Evolutionary conservation across 2,329 filamentous ascomycete species (phyloP).

Genomic region (Apiospora sp.): DNA sequence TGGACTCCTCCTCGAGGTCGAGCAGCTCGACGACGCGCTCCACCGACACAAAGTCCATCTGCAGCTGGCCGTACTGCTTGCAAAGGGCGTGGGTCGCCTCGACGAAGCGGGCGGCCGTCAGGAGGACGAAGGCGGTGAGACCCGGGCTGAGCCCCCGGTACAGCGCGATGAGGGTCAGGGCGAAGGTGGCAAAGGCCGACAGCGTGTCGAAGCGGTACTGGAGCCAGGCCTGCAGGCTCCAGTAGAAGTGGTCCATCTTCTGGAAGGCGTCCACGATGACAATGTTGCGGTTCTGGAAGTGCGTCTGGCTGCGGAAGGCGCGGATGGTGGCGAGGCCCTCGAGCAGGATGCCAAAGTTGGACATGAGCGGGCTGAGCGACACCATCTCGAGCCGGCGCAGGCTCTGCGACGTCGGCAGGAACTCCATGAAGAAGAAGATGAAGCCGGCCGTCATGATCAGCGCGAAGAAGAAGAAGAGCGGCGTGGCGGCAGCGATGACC

Average conservation of each 20-base stretch:
- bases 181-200: conserved; percentile 76
- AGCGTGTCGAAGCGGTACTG: conserved; percentile 79
- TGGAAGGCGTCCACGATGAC: conserved; percentile 87
- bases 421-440: conserved; percentile 76
- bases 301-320: conserved; percentile 79
- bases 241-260: conserved; percentile 96
- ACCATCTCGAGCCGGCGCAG: conserved; percentile 88
- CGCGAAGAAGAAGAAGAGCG: conserved; percentile 78
- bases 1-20: conserved; percentile 77
- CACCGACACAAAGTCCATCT: conserved; percentile 92
- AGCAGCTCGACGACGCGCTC: conserved; percentile 86
- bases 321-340: conserved; percentile 88
- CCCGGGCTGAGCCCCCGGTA: conserved; percentile 79
- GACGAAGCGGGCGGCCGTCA: conserved; percentile 75
- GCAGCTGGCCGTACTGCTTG: conserved; percentile 80
- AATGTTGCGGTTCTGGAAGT: conserved; percentile 84
- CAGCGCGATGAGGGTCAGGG: conserved; percentile 77
- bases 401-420: conserved; percentile 84
- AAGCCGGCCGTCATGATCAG: conserved; percentile 72
- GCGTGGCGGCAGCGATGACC: conserved; percentile 82
- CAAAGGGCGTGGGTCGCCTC: conserved; percentile 77
- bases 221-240: conserved; percentile 86
- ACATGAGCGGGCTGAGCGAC: conserved; percentile 86
- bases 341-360: conserved; percentile 88
- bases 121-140: conserved; percentile 83